These are phyloP conservation scores for Salix purpurea DNA, from an alignment of 345 rosid genomes.

Conservation along the genomic window DNA sequence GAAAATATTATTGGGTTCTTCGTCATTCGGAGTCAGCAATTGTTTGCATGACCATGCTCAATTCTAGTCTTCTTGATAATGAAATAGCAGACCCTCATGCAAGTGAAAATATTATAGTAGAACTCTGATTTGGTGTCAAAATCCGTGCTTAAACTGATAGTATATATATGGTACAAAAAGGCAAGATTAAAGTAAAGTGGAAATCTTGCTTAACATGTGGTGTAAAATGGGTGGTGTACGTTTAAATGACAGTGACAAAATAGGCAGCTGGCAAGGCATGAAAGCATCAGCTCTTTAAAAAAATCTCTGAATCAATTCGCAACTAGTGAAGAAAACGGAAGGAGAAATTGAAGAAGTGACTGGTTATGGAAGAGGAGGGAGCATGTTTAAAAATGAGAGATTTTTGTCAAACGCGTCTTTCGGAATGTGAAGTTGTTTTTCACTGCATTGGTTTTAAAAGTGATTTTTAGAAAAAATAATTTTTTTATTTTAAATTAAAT, in stretches of 20 bases:
- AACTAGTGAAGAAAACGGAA: too few species aligned
- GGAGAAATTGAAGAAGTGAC: background rate
- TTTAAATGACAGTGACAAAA: background rate
- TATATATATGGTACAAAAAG: background rate
- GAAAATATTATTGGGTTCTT: conserved; percentile 21
- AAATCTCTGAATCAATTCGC: background rate
- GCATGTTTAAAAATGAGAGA: background rate
- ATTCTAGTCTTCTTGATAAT: background rate
- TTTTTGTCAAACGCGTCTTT: background rate
- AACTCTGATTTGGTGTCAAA: background rate
- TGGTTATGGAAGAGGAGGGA: background rate
- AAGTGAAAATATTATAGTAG: background rate
- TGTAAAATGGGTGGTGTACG: conserved; percentile 5
- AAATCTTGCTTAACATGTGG: conserved; percentile 9
- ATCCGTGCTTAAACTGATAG: background rate
- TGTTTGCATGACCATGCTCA: background rate
- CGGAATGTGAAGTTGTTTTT: too few species aligned
- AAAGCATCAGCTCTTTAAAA: background rate
- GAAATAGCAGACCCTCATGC: background rate
- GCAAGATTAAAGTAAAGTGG: conserved; percentile 1
- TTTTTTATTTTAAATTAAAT: too few species aligned
- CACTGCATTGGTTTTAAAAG: too few species aligned
- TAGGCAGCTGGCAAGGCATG: background rate
- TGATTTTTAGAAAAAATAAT: too few species aligned
- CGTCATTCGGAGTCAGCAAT: conserved; percentile 10